These are phyloP conservation scores for Aspergillus ostianus DNA, from an alignment of 495 filamentous ascomycete species.

Conservation along the genomic window DNA sequence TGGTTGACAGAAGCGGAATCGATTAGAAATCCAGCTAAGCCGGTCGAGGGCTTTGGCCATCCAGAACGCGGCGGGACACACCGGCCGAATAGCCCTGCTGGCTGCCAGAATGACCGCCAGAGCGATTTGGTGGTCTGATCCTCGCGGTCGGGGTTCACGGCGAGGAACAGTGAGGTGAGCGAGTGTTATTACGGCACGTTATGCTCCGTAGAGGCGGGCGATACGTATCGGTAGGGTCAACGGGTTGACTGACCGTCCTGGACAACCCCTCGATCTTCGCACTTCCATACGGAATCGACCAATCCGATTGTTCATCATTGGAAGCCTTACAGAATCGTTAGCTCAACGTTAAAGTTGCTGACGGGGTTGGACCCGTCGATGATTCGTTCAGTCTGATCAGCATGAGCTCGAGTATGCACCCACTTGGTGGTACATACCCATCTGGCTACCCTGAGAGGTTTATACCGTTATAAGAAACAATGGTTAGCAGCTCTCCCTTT, in stretches of 20 bases:
- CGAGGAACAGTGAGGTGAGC: not conserved
- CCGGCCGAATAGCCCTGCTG: slow-evolving; percentile 6
- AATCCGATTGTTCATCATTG: slow-evolving; percentile 10
- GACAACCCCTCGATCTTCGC: not conserved
- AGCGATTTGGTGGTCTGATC: slow-evolving; percentile 7
- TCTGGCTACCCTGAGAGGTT: not conserved
- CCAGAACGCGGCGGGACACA: not conserved
- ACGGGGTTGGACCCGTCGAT: slow-evolving; percentile 2
- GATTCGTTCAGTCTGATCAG: not conserved
- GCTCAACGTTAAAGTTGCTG: slow-evolving; percentile 7
- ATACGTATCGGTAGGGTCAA: slow-evolving; percentile 2
- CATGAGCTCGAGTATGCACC: not conserved
- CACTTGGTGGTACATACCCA: not conserved
- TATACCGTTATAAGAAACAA: not conserved
- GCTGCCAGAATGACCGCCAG: not conserved
- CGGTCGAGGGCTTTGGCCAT: not conserved
- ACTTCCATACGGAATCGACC: slow-evolving; percentile 1
- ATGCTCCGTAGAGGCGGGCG: not conserved
- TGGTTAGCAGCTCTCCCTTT: not conserved
- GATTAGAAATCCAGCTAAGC: slow-evolving; percentile 1
- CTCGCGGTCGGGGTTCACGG: not conserved
- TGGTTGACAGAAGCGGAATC: not conserved
- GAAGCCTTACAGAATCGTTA: slow-evolving; percentile 14
- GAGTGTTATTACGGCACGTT: not conserved
- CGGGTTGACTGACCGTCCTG: not conserved